Percentiles rank a stretch among this genome's conserved stretches.
Conservation (phyloP, 1,139 yeast species). For the Lodderomyces oxycetoniae region DNA sequence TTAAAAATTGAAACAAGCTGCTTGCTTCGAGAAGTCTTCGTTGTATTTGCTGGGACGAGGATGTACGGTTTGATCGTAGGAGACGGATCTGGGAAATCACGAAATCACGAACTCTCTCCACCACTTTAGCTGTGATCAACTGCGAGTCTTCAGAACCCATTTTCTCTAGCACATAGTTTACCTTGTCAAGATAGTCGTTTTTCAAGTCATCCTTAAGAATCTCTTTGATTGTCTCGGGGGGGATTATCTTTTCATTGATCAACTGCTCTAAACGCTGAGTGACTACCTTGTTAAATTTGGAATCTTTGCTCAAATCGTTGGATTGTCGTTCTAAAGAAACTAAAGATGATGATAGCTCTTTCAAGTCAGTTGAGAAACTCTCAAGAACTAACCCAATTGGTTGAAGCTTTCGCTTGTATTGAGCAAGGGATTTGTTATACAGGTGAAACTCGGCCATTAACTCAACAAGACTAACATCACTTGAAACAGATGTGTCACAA, state of each 20-base stretch:
- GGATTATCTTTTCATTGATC: slow-evolving; percentile 66
- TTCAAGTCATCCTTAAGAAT: slow-evolving; percentile 45
- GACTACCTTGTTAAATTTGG: slow-evolving; percentile 50
- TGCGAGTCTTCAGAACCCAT: slow-evolving; percentile 37
- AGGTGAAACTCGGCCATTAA: slow-evolving; percentile 6
- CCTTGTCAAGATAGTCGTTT: slow-evolving; percentile 54
- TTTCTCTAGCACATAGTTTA: slow-evolving; percentile 32
- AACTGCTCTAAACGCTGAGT: slow-evolving; percentile 64
- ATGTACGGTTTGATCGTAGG: slow-evolving; percentile 43
- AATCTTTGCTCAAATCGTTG: slow-evolving; percentile 25
- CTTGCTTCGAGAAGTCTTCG: slow-evolving; percentile 54
- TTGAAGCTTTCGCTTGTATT: slow-evolving; percentile 31
- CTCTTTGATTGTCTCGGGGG: slow-evolving; percentile 59
- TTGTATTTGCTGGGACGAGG: slow-evolving; percentile 74
- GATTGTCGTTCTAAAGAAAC: slow-evolving; percentile 53
- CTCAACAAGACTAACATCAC: slow-evolving; percentile 7
- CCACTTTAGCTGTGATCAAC: slow-evolving; percentile 38
- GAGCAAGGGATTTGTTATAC: slow-evolving; percentile 19
- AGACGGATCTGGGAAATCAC: slow-evolving; percentile 60
- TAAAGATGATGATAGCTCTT: slow-evolving; percentile 57
- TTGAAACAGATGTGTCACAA: slow-evolving; percentile 1
- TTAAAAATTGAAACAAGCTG: slow-evolving; percentile 57
- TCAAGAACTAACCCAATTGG: slow-evolving; percentile 40
- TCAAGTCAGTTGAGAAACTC: slow-evolving; percentile 54
- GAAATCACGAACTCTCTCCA: slow-evolving; percentile 73